These are phyloP conservation scores for Xylaria grammica DNA, from an alignment of 495 filamentous ascomycete species.

Conservation along the genomic window DNA sequence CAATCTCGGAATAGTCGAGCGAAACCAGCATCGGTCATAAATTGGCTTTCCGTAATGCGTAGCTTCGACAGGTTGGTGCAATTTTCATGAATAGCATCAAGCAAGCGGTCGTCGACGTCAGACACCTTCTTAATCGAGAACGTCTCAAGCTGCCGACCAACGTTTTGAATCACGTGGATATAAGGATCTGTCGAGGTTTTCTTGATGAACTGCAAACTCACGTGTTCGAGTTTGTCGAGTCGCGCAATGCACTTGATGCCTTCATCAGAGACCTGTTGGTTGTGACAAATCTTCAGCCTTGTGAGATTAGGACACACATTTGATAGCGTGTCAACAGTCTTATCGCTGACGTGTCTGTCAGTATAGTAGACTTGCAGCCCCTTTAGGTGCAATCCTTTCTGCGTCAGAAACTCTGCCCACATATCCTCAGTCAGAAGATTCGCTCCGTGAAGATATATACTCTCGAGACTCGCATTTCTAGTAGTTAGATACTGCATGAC, in stretches of 20 bases:
- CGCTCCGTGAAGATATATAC: constrained; percentile 71
- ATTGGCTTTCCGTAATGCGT: constrained; percentile 73
- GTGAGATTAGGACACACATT: constrained; percentile 65
- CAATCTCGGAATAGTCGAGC: constrained; percentile 73
- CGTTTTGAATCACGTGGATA: constrained; percentile 58
- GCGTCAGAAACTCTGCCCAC: constrained; percentile 70
- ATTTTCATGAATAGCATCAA: constrained; percentile 67
- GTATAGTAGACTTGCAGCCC: constrained; percentile 75
- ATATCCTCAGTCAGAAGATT: constrained; percentile 76
- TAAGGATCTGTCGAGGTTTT: constrained; percentile 62
- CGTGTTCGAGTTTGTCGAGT: constrained; percentile 66
- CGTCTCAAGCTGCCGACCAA: constrained; percentile 69
- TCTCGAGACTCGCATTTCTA: constrained; percentile 65
- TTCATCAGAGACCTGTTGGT: constrained; percentile 52
- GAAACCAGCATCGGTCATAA: constrained; percentile 75
- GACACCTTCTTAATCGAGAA: constrained; percentile 70
- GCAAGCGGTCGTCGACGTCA: constrained; percentile 63
- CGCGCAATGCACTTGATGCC: constrained; percentile 59
- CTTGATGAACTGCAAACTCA: constrained; percentile 69
- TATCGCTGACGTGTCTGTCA: constrained; percentile 66
- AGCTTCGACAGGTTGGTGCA: constrained; percentile 75
- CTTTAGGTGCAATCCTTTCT: constrained; percentile 65
- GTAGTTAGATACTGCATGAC: constrained; percentile 80
- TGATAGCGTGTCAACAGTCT: constrained; percentile 58
- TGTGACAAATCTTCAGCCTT: constrained; percentile 72